Conservation (phyloP, 192 early-diverging fungal species). For the Backusella sp. region DNA sequence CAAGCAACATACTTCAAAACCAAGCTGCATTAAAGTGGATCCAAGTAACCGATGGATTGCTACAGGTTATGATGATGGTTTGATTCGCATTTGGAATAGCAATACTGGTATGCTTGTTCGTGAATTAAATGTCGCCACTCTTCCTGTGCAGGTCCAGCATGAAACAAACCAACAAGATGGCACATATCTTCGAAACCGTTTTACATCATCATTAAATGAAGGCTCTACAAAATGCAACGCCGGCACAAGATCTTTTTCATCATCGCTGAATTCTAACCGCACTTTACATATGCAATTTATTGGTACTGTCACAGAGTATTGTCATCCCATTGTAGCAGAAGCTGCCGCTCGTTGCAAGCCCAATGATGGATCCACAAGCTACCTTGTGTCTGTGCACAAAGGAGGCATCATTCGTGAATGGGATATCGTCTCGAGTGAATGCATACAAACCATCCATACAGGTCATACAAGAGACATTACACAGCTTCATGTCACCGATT, state of each 20-base stretch:
- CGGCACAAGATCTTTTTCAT: background rate
- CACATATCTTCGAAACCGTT: background rate
- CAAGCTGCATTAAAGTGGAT: conserved; percentile 24
- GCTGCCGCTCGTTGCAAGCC: conserved; percentile 14
- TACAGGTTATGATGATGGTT: conserved; percentile 25
- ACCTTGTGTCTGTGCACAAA: conserved; percentile 24
- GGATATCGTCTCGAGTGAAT: conserved; percentile 33
- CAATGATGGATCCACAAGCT: background rate
- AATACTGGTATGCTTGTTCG: conserved; percentile 15
- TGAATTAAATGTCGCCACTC: background rate
- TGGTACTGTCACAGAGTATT: conserved; percentile 20
- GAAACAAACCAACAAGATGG: background rate
- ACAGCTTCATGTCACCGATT: conserved; percentile 8
- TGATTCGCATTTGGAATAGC: conserved; percentile 27
- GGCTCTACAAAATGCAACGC: too few species aligned
- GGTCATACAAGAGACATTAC: conserved; percentile 18
- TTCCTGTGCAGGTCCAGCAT: background rate
- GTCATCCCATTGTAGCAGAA: conserved; percentile 27
- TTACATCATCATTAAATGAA: background rate
- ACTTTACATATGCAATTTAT: conserved; percentile 25
- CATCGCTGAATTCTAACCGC: background rate
- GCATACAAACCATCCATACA: conserved; percentile 14
- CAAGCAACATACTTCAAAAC: background rate
- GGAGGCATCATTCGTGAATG: conserved; percentile 32
- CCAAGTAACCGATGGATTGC: conserved; percentile 30